Base-by-base conservation (phyloP, 495 filamentous ascomycete genomes). In the Filosporella fistucella region DNA sequence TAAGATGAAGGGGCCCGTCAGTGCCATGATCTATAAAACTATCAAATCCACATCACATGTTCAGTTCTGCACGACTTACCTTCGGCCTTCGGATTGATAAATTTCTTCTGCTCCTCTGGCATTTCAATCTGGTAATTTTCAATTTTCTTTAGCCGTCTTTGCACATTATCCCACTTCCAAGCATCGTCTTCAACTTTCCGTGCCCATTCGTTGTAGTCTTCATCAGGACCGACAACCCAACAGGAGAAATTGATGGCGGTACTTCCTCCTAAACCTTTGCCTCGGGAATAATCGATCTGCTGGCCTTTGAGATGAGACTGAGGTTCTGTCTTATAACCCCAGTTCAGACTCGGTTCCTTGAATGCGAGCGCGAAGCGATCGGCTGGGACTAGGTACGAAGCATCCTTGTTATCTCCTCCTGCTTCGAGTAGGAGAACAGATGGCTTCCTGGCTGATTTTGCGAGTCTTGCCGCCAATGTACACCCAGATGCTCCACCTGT, bases 211-310 rank as follows among this genome's bases (percentile, higher is more conserved):
- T 84, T 71, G 52, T 80, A 86, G 54, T 88, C 83, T 41, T 75
- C 73, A 4, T 64, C 59, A 6, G 78, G 69, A 5, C 84, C 84
- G 9, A 75, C 51, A 11, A 67, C 75, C 47, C 68, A 86, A 10
- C 78, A 63, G 16, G 72, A 74, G 41, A 84, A 85, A 60, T 88
- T 88, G 46, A 86, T 76, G 13, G 75, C 75, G 26, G 66, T 79
- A 18, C 70, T 70, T 0, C 83, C 84, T 2, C 81, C 82, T 0
- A 88, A 63, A 2, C 76, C 76, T 12, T 71, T 70, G 0, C 82
- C 82, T 9, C 81, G 71, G 13, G 71, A 73, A 45, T 80, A 79
- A 52, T 78, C 73, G 4, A 85, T 52, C 39, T 71, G 51, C 2
- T 78, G 74, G 13, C 64, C 65, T 22, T 63, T 65, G 40, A 75